These are phyloP conservation scores for Clausena lansium DNA, from an alignment of 345 rosid genomes.

Conservation along the genomic window DNA sequence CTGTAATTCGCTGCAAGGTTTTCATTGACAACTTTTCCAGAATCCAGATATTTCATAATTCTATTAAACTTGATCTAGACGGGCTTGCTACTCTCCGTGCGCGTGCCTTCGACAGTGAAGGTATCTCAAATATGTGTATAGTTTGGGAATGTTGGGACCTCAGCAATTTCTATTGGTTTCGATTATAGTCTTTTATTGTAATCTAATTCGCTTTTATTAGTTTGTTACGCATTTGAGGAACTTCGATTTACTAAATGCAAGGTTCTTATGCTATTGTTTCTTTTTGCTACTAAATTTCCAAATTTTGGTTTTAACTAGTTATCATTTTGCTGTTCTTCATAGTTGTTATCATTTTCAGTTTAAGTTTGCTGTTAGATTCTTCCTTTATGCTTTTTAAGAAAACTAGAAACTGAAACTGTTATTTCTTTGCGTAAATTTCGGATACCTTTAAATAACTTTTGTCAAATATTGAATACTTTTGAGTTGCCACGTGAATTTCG, in stretches of 20 bases:
- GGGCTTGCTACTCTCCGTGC: constrained; percentile 91
- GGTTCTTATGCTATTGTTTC: neutral
- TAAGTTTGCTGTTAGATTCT: neutral
- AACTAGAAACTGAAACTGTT: neutral
- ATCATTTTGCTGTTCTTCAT: neutral
- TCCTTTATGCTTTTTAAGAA: neutral
- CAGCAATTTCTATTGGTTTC: neutral
- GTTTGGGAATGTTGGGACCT: constrained; percentile 1
- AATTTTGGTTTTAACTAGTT: neutral
- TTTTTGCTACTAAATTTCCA: neutral
- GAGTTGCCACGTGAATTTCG: neutral
- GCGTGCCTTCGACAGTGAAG: constrained; percentile 88
- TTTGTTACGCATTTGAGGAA: neutral
- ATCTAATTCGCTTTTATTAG: neutral
- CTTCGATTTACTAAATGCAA: neutral
- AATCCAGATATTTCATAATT: constrained; percentile 89
- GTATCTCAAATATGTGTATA: constrained; percentile 28
- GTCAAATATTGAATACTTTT: neutral
- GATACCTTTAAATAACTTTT: neutral
- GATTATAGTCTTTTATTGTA: neutral
- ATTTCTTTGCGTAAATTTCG: neutral
- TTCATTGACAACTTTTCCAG: constrained; percentile 86
- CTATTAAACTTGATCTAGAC: constrained; percentile 88
- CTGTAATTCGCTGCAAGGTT: constrained; percentile 93
- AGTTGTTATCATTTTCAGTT: neutral